These are phyloP conservation scores for Paracorniculantispora psalliotae DNA, from an alignment of 2,329 filamentous ascomycete species.

Conservation along the genomic window DNA sequence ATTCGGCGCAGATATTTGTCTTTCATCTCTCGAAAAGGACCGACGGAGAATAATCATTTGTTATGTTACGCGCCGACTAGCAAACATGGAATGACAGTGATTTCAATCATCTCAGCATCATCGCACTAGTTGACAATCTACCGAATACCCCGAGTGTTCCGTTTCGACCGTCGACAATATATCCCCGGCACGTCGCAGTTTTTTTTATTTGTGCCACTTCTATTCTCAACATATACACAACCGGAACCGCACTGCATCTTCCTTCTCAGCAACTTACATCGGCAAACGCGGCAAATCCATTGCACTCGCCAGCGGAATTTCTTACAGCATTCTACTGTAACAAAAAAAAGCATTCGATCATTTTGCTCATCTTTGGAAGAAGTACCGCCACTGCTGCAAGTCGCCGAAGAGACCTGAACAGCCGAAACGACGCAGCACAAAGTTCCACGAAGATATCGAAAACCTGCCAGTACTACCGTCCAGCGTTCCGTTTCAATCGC, in stretches of 20 bases:
- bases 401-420: conserved; percentile 9
- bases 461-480: background rate
- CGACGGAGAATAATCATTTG: conserved; percentile 7
- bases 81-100: conserved; percentile 2
- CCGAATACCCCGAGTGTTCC: background rate
- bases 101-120: conserved; percentile 2
- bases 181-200: background rate
- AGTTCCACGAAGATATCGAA: conserved; percentile 9
- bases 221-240: background rate
- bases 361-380: background rate
- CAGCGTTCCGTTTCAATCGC: conserved; percentile 1
- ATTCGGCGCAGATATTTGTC: conserved; percentile 2
- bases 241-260: background rate
- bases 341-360: background rate
- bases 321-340: background rate
- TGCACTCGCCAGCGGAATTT: background rate
- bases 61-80: conserved; percentile 4
- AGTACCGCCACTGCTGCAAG: background rate
- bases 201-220: background rate
- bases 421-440: conserved; percentile 10
- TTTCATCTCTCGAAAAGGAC: conserved; percentile 2
- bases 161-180: background rate
- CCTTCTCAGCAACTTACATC: background rate
- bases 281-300: background rate
- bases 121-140: background rate